Evolutionary conservation across 2,329 filamentous ascomycete species (phyloP).

Genomic region (Zymoseptoria ardabiliae): DNA sequence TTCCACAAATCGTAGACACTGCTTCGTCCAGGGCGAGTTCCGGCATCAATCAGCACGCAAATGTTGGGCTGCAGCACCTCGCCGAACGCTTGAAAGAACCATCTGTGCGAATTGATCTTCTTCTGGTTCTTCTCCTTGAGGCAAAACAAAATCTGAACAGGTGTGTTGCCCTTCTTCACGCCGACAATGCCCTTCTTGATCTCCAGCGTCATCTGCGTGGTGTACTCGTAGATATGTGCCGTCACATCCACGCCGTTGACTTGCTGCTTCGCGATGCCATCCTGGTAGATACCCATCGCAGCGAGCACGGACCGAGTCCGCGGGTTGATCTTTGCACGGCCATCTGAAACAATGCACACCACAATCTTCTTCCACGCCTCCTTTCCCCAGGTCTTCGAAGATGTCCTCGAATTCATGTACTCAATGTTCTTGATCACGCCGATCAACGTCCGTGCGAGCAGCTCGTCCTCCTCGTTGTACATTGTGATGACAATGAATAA

Average conservation of each 20-base stretch:
- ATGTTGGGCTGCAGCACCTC: constrained; percentile 90
- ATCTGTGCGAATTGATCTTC: constrained; percentile 98
- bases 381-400: constrained; percentile 96
- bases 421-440: constrained; percentile 99
- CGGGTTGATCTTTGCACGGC: constrained; percentile 92
- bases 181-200: constrained; percentile 86
- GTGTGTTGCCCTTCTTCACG: constrained; percentile 74
- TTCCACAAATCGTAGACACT: constrained; percentile 99
- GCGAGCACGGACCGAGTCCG: constrained; percentile 83
- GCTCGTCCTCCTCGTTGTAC: constrained; percentile 98
- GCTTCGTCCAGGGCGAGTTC: constrained; percentile 86
- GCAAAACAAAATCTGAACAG: constrained; percentile 95
- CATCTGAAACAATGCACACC: constrained; percentile 93
- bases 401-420: constrained; percentile 89
- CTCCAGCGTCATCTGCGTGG: constrained; percentile 75
- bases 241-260: constrained; percentile 96
- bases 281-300: constrained; percentile 93
- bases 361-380: constrained; percentile 99
- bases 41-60: constrained; percentile 90
- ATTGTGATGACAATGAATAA: constrained; percentile 95
- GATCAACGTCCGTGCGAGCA: constrained; percentile 91
- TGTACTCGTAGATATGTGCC: constrained; percentile 93
- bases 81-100: constrained; percentile 98
- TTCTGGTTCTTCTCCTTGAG: constrained; percentile 99
- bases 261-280: constrained; percentile 96